Percentiles rank a stretch among this genome's conserved stretches.
Conservation (phyloP, 768 basidiomycete species). For the Boletus sp. region DNA sequence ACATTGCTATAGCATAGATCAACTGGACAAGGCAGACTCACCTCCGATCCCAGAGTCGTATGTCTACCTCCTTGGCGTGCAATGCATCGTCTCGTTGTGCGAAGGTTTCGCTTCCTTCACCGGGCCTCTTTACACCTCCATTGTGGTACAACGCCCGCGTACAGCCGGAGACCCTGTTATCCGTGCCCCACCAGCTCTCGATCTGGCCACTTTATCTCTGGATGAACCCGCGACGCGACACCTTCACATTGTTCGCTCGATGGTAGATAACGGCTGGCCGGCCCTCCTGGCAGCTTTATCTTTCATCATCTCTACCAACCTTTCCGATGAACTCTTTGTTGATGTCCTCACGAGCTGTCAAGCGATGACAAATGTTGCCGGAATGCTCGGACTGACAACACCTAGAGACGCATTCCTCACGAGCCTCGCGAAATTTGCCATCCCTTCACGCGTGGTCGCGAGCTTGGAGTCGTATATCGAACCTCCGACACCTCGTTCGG, state of each 20-base stretch:
- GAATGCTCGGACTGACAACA: conserved; percentile 80
- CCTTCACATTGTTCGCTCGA: conserved; percentile 64
- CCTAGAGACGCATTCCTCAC: conserved; percentile 93
- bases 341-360: conserved; percentile 82
- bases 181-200: conserved; percentile 71
- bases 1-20: conserved; percentile 74
- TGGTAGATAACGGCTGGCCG: conserved; percentile 90
- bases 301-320: conserved; percentile 84
- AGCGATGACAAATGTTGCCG: conserved; percentile 81
- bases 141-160: conserved; percentile 64
- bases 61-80: conserved; percentile 86
- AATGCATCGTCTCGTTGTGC: conserved; percentile 81
- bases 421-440: conserved; percentile 84
- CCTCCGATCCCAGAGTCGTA: conserved; percentile 93
- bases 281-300: conserved; percentile 87
- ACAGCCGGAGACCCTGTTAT: conserved; percentile 60
- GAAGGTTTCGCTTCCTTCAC: conserved; percentile 79
- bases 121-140: conserved; percentile 68
- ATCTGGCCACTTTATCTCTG: conserved; percentile 51
- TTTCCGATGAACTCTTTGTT: conserved; percentile 89
- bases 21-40: conserved; percentile 95
- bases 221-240: conserved; percentile 54
- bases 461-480: conserved; percentile 64
- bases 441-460: conserved; percentile 87
- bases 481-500: conserved; percentile 58